Base-by-base conservation (phyloP, 2,329 filamentous ascomycete genomes). In the Parascedosporium putredinis region DNA sequence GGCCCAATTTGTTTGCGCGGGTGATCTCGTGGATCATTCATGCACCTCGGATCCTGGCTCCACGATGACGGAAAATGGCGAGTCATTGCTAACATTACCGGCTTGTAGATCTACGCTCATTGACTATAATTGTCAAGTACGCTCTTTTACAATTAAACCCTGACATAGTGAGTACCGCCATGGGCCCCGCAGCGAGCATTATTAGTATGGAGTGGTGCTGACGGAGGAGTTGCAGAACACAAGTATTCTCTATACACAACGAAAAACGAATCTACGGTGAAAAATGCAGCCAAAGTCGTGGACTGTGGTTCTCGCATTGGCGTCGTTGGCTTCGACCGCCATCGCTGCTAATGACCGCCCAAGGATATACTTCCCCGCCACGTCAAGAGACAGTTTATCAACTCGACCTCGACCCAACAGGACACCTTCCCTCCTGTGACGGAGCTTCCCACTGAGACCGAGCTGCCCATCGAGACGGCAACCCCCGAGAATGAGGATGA, bases 331-430 rank as follows among this genome's bases (percentile, higher is more conserved):
- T 52, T 67, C 72, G 29, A 67, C 71, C 3, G 59, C 67, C n/a
- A 68, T 65, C 50, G 64, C 64, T 55, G 73, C 71, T 20, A 66
- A 61, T 33, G 63, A 71, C 29, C 65, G 66, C 53, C 75, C 76
- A 16, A 72, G 68, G 59, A 76, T 78, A 58, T 81, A 79, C 60
- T 80, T 54, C 78, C 78, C 10, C 69, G 73, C 50, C 69, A 78
- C 40, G 67, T 81, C 57, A 79, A 74, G 64, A 70, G 76, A 50
- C 66, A 74, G 52, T 66, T 71, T 49, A 57, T 58, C 53, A 75
- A 76, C 57, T 61, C 60, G 12, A 72, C 70, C n/a, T 59, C 61
- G 53, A 66, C 66, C 36, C 59, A 60, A 47, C 50, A 57, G 24
- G 56, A 55, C 16, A 52, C 57, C 2, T 57, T 59, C 45, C 57